Conservation (phyloP, 306 rosid genomes). For the Malus asiatica region DNA sequence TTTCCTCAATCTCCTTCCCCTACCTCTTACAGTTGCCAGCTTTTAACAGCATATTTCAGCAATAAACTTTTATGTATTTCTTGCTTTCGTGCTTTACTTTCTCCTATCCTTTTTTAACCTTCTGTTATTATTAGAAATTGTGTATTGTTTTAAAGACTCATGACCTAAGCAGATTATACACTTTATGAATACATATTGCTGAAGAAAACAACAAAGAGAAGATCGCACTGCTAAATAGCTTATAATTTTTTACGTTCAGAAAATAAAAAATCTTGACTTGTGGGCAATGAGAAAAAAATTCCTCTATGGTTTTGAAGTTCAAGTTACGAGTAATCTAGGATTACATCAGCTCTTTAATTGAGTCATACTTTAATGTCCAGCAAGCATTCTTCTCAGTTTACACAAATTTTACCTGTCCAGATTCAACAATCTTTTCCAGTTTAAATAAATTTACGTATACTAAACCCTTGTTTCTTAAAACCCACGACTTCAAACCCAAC, state of each 20-base stretch:
- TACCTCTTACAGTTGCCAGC: neutral
- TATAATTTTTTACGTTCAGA: neutral
- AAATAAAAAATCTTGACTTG: neutral
- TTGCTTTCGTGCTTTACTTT: neutral
- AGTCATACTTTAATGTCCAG: neutral
- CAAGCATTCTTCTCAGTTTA: neutral
- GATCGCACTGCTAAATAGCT: neutral
- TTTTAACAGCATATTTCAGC: neutral
- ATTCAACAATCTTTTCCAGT: neutral
- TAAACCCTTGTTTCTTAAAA: neutral
- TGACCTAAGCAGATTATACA: neutral
- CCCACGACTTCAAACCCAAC: neutral
- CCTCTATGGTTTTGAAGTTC: neutral
- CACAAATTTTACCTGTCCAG: neutral
- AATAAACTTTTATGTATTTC: neutral
- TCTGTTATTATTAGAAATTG: neutral
- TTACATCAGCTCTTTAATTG: neutral
- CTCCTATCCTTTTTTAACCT: neutral
- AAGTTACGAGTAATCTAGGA: neutral
- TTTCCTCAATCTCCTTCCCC: neutral
- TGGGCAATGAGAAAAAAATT: neutral
- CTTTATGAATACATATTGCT: neutral
- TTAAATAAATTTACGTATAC: neutral
- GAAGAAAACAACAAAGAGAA: neutral
- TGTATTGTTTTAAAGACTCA: neutral